These are phyloP conservation scores for Isatis lusitanica DNA, from an alignment of 441 rosid species.

Conservation along the genomic window DNA sequence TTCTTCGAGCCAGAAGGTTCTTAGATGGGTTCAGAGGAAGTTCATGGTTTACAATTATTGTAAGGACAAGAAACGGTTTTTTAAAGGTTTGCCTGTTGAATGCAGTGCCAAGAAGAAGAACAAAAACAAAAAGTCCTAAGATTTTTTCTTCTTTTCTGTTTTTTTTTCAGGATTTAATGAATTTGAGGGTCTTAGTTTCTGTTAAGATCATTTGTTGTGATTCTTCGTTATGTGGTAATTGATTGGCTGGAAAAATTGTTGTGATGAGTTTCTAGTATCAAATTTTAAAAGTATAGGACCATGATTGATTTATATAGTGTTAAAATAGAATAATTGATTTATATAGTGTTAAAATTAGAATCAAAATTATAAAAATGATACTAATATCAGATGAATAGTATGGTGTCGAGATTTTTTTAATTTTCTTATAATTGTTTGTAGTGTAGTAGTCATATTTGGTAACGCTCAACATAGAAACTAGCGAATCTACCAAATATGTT, in stretches of 20 bases:
- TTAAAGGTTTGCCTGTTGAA: constrained; percentile 48
- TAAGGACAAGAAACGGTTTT: constrained; percentile 45
- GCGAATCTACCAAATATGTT: no score
- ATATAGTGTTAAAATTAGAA: no score
- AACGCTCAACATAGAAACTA: no score
- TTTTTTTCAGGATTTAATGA: background rate
- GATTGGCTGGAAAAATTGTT: background rate
- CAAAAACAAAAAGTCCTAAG: background rate
- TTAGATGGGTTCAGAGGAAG: constrained; percentile 57
- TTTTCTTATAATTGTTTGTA: no score
- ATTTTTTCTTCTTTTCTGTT: background rate
- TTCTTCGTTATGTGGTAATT: background rate
- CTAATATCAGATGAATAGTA: no score
- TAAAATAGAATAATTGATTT: no score
- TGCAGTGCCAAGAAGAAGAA: constrained; percentile 28
- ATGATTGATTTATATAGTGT: background rate
- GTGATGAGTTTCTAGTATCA: background rate
- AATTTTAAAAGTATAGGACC: background rate
- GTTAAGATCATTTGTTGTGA: background rate
- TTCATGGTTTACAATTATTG: constrained; percentile 62
- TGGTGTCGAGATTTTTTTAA: no score
- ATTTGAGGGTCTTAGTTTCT: background rate
- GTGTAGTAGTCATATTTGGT: no score
- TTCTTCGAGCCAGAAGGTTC: constrained; percentile 34
- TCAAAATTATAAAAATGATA: no score